Percentiles rank a stretch among this genome's conserved stretches.
Conservation (phyloP, 2,329 filamentous ascomycete genomes). For the Xylaria sp. region DNA sequence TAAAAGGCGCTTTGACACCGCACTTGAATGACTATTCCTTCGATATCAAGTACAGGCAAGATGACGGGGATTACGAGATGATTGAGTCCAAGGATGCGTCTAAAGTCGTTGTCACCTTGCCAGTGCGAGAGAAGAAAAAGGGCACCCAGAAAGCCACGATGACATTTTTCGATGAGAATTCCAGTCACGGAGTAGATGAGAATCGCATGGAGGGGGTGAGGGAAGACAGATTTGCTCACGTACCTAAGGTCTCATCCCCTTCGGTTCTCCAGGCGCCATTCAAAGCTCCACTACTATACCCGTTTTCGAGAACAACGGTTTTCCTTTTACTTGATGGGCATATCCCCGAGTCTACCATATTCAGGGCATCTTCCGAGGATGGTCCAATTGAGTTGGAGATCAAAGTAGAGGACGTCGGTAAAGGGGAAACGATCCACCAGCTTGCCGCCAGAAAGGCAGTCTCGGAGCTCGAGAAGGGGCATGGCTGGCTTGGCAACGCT, state of each 20-base stretch:
- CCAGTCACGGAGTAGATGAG: background rate
- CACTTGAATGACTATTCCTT: conserved; percentile 20
- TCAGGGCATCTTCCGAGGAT: conserved; percentile 16
- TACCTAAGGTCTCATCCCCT: conserved; percentile 6
- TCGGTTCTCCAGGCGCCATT: conserved; percentile 19
- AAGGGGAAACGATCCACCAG: conserved; percentile 26
- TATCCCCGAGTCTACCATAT: conserved; percentile 15
- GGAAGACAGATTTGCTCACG: conserved; percentile 4
- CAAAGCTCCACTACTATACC: conserved; percentile 15
- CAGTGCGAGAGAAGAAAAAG: background rate
- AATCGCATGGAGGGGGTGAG: too few species aligned
- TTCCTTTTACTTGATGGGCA: conserved; percentile 22
- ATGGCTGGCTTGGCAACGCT: conserved; percentile 18
- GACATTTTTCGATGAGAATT: conserved; percentile 16
- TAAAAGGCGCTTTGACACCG: conserved; percentile 24
- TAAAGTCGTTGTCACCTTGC: background rate
- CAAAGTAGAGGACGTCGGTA: conserved; percentile 22
- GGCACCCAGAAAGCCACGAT: background rate
- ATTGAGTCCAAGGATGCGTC: conserved; percentile 7
- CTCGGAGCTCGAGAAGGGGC: conserved; percentile 19
- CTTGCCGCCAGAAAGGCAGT: conserved; percentile 22
- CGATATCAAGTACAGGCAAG: conserved; percentile 18
- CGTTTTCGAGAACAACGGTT: conserved; percentile 19
- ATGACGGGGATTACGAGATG: conserved; percentile 14
- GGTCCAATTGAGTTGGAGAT: conserved; percentile 24